Evolutionary conservation across 257 asterid species (phyloP).

Genomic region (Pogostemon cablin): DNA sequence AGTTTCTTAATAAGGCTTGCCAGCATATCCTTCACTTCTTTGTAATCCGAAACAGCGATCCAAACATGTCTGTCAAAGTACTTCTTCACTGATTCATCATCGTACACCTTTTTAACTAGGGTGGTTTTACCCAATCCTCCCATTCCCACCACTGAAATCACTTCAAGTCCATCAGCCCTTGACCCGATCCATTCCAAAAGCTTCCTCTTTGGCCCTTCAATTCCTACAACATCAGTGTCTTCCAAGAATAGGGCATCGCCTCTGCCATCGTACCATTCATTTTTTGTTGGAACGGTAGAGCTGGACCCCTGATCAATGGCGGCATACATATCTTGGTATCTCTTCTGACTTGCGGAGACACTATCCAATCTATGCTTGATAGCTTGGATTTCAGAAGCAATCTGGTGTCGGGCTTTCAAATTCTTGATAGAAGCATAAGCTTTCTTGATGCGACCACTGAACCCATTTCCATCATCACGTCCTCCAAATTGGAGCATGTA

Average conservation of each 20-base stretch:
- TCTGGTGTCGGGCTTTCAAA: background rate
- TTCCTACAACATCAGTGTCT: slow-evolving; percentile 1
- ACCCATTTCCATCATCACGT: background rate
- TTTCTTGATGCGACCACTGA: background rate
- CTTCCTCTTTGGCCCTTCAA: background rate
- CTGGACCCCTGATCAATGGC: background rate
- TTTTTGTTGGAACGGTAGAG: background rate
- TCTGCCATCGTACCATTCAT: background rate
- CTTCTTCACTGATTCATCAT: background rate
- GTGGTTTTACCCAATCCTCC: background rate
- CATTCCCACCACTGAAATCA: slow-evolving; percentile 10
- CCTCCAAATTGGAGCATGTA: background rate
- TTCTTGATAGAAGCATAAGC: background rate
- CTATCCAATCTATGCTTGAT: background rate
- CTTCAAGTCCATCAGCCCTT: background rate
- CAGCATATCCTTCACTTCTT: background rate
- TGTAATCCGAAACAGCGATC: background rate
- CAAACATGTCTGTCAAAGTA: background rate
- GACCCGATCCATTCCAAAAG: background rate
- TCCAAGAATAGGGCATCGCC: slow-evolving; percentile 5
- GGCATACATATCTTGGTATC: background rate
- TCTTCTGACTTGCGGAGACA: background rate
- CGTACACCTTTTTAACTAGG: background rate
- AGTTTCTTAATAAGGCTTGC: background rate
- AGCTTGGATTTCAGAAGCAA: background rate